Percentiles rank a stretch among this genome's conserved stretches.
These are phyloP conservation scores for Hypoxylon fuscum DNA, from an alignment of 495 filamentous ascomycete species.

Conservation along the genomic window DNA sequence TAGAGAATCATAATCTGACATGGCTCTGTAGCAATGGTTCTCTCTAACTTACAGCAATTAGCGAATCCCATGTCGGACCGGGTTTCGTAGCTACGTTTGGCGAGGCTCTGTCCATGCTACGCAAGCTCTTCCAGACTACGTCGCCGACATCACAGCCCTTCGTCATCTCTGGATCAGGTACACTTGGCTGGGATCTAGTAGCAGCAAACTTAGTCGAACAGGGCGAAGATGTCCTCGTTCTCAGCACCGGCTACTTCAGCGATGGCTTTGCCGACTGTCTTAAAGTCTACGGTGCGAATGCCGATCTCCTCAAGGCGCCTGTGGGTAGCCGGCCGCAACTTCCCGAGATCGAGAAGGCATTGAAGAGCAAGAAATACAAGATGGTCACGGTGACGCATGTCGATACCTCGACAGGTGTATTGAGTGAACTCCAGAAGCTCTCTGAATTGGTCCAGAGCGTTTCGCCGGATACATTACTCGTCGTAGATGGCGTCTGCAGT, in stretches of 20 bases:
- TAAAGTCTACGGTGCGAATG: slow-evolving; percentile 85
- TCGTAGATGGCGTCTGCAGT: slow-evolving; percentile 96
- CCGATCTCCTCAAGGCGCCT: slow-evolving; percentile 87
- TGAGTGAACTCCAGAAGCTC: slow-evolving; percentile 86
- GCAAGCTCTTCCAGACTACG: slow-evolving; percentile 91
- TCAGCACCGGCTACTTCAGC: slow-evolving; percentile 96
- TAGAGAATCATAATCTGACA: slow-evolving; percentile 17
- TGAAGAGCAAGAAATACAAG: slow-evolving; percentile 91
- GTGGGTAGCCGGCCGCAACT: slow-evolving; percentile 90
- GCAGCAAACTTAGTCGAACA: slow-evolving; percentile 88
- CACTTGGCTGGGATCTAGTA: slow-evolving; percentile 95
- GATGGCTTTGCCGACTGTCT: slow-evolving; percentile 95
- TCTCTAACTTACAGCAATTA: slow-evolving; percentile 48
- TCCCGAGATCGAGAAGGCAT: slow-evolving; percentile 82
- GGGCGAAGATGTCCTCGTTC: slow-evolving; percentile 88
- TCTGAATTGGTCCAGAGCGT: slow-evolving; percentile 83
- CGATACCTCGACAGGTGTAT: slow-evolving; percentile 94
- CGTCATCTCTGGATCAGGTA: slow-evolving; percentile 92
- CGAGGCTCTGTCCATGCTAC: slow-evolving; percentile 85
- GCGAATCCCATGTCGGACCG: slow-evolving; percentile 89
- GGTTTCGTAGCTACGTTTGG: slow-evolving; percentile 91
- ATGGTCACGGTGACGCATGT: slow-evolving; percentile 93
- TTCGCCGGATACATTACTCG: slow-evolving; percentile 86
- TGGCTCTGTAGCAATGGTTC: background rate
- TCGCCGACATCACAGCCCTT: slow-evolving; percentile 87